phyloP scores from a whole-genome alignment of 2,329 filamentous ascomycete species.

The Colletotrichum lupini region DNA sequence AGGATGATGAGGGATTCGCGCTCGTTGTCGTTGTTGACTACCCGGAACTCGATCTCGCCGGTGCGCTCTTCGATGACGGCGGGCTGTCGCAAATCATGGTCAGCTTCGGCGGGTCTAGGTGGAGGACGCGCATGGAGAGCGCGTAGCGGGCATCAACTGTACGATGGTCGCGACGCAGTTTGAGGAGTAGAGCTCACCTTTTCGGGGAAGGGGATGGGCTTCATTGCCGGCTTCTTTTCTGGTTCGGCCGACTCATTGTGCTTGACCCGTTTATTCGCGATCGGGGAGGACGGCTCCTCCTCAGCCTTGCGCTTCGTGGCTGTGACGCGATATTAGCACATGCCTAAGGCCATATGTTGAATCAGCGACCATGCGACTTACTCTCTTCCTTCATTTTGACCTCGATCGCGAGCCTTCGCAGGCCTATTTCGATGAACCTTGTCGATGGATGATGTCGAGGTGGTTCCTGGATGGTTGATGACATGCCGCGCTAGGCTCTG shows the following conservation, averaged over 20 bases:
- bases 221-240: slow-evolving; percentile 64
- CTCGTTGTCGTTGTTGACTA: slow-evolving; percentile 95
- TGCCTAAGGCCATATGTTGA: accelerated
- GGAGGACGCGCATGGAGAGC: neutral
- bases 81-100: slow-evolving; percentile 61
- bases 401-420: slow-evolving; percentile 19
- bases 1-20: slow-evolving; percentile 93
- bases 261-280: slow-evolving; percentile 74
- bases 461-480: slow-evolving; percentile 27
- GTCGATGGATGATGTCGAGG: slow-evolving; percentile 28
- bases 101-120: slow-evolving; percentile 16
- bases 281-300: slow-evolving; percentile 71
- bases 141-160: neutral
- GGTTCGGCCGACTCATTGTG: slow-evolving; percentile 55
- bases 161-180: neutral
- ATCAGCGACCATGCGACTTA: slow-evolving; percentile 37
- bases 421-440: slow-evolving; percentile 15
- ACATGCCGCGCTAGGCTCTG: slow-evolving; percentile 33
- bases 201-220: slow-evolving; percentile 87
- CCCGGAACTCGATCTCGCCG: slow-evolving; percentile 95
- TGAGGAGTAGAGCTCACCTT: slow-evolving; percentile 66
- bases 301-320: slow-evolving; percentile 77
- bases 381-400: slow-evolving; percentile 53
- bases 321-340: slow-evolving; percentile 10
- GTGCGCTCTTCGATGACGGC: slow-evolving; percentile 93